Conservation (phyloP, 31 red algal genomes). For the Odonthalia washingtoniensis region DNA sequence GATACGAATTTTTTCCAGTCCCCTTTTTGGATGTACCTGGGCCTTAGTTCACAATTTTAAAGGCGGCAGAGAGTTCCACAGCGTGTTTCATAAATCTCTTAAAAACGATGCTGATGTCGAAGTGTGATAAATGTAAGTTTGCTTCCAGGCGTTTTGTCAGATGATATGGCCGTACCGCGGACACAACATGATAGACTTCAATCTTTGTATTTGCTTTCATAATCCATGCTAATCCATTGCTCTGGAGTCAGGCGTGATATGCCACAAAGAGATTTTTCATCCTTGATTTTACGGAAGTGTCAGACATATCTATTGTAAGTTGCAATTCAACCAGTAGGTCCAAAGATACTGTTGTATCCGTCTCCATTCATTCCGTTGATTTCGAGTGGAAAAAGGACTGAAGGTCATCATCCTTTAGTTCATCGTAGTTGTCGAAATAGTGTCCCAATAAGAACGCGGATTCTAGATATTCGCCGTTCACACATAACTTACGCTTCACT, state of each 20-base stretch:
- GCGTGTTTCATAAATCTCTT: constrained; percentile 8
- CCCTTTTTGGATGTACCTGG: neutral
- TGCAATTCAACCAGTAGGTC: neutral
- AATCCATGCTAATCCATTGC: constrained; percentile 1
- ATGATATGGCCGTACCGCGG: neutral
- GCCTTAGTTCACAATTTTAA: constrained; percentile 37
- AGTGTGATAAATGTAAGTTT: constrained; percentile 26
- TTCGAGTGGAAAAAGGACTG: neutral
- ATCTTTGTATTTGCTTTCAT: neutral
- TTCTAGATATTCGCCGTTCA: constrained; percentile 20
- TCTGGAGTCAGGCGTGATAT: neutral
- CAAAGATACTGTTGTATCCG: neutral
- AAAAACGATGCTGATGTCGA: neutral
- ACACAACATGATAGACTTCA: neutral
- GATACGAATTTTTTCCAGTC: no score
- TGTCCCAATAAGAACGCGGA: neutral
- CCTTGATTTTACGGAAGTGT: neutral
- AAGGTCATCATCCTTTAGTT: neutral
- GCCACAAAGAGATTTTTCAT: constrained; percentile 9
- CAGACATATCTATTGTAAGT: constrained; percentile 6
- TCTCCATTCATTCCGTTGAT: neutral
- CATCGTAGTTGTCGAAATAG: neutral
- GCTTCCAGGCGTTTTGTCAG: neutral
- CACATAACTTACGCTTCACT: neutral
- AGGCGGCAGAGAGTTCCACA: constrained; percentile 19